Evolutionary conservation across 2,329 filamentous ascomycete species (phyloP).

Genomic region (Pseudogymnoascus sp.): DNA sequence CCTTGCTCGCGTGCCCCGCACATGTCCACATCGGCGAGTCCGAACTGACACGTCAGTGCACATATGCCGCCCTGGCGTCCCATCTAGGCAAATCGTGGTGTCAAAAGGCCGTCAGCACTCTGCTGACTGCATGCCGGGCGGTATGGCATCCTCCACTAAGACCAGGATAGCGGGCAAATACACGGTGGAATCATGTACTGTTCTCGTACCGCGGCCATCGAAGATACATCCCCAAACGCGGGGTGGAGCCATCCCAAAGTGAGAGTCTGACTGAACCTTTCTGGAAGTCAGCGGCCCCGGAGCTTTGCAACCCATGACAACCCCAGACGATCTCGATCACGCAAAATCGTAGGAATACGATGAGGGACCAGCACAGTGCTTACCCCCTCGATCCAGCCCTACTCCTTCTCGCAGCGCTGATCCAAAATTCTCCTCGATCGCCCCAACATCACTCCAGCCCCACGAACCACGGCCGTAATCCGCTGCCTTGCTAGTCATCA

Average conservation of each 20-base stretch:
- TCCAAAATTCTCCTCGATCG: not conserved
- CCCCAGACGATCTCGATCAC: not conserved
- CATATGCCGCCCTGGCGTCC: not conserved
- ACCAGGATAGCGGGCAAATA: not conserved
- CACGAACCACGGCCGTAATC: not conserved
- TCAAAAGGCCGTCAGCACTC: not conserved
- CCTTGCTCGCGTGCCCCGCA: constrained; percentile 3
- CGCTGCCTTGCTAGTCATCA: not conserved
- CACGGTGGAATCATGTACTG: not conserved
- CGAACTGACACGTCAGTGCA: constrained; percentile 7
- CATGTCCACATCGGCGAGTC: not conserved
- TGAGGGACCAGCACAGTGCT: not conserved
- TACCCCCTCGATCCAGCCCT: not conserved
- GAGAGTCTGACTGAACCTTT: not conserved
- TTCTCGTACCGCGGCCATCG: not conserved
- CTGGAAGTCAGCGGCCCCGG: not conserved
- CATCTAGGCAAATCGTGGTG: not conserved
- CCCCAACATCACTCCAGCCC: not conserved
- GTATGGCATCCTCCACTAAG: not conserved
- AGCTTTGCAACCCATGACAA: not conserved
- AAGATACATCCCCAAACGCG: not conserved
- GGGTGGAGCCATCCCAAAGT: not conserved
- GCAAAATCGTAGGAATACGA: not conserved
- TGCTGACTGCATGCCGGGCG: not conserved
- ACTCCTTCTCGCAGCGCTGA: not conserved